phyloP scores from a whole-genome alignment of 805 yeast species.

The Danielia oregonensis region DNA sequence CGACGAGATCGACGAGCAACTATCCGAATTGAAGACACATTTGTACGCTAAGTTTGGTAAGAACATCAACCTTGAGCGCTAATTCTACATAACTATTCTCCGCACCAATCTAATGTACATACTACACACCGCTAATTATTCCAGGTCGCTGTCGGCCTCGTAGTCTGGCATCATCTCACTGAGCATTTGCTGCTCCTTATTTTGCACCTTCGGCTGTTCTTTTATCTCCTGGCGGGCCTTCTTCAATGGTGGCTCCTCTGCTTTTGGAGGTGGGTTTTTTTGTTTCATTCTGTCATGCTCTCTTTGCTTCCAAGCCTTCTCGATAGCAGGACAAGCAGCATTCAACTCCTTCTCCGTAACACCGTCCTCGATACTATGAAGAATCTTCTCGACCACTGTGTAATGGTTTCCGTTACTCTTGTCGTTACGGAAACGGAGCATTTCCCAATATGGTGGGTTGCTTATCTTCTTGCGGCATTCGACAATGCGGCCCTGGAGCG shows the following conservation, averaged over 20 bases:
- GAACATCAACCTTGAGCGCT: conserved; percentile 79
- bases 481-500: conserved; percentile 82
- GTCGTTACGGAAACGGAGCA: conserved; percentile 90
- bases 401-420: conserved; percentile 84
- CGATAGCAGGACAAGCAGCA: conserved; percentile 53
- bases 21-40: conserved; percentile 62
- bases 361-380: conserved; percentile 81
- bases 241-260: conserved; percentile 2
- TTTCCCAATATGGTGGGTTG: conserved; percentile 65
- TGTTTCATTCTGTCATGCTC: conserved; percentile 33
- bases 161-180: conserved; percentile 19
- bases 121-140: conserved; percentile 6
- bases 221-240: conserved; percentile 1
- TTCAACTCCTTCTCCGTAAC: conserved; percentile 76
- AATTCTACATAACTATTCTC: too few relatives aligned
- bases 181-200: conserved; percentile 13
- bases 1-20: conserved; percentile 48
- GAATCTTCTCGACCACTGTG: conserved; percentile 74
- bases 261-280: conserved; percentile 3
- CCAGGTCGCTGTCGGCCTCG: conserved; percentile 20
- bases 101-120: too few relatives aligned
- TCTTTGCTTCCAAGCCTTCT: conserved; percentile 60
- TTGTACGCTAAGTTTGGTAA: conserved; percentile 87
- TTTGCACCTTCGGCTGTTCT: conserved; percentile 1
- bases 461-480: conserved; percentile 72